Evolutionary conservation across 441 rosid species (phyloP).

Genomic region (Pelargonium myrrhifolium): DNA sequence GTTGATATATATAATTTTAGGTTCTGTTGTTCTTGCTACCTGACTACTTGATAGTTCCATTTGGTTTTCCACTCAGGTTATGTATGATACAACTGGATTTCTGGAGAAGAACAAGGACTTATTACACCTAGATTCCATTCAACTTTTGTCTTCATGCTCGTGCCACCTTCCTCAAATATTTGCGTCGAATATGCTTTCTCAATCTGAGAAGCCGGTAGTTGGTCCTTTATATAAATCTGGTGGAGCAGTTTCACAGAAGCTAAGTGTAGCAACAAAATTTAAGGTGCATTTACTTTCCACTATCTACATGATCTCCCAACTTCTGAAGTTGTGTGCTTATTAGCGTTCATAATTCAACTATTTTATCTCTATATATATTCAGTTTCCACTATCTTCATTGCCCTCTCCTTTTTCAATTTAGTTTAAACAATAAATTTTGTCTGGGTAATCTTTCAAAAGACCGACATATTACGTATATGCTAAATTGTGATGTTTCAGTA

Average conservation of each 20-base stretch:
- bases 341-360: background rate
- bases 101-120: slow-evolving; percentile 97
- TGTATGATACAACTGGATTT: slow-evolving; percentile 88
- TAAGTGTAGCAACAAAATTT: slow-evolving; percentile 88
- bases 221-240: slow-evolving; percentile 92
- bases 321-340: background rate
- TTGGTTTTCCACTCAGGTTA: slow-evolving; percentile 52
- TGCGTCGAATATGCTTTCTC: slow-evolving; percentile 84
- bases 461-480: background rate
- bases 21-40: slow-evolving; percentile 19
- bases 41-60: slow-evolving; percentile 25
- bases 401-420: background rate
- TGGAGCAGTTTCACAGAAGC: slow-evolving; percentile 95
- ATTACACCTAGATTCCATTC: slow-evolving; percentile 85
- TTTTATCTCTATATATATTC: background rate
- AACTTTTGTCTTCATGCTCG: slow-evolving; percentile 83
- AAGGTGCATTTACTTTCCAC: slow-evolving; percentile 47
- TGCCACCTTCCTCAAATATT: slow-evolving; percentile 81
- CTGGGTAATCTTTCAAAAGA: background rate
- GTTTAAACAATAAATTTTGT: background rate
- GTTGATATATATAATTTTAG: background rate
- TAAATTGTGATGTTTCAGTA: background rate
- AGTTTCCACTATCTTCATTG: background rate
- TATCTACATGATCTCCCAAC: background rate
- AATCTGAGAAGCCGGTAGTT: slow-evolving; percentile 65